Conservation (phyloP, 306 rosid genomes). For the Fragaria ananassa region DNA sequence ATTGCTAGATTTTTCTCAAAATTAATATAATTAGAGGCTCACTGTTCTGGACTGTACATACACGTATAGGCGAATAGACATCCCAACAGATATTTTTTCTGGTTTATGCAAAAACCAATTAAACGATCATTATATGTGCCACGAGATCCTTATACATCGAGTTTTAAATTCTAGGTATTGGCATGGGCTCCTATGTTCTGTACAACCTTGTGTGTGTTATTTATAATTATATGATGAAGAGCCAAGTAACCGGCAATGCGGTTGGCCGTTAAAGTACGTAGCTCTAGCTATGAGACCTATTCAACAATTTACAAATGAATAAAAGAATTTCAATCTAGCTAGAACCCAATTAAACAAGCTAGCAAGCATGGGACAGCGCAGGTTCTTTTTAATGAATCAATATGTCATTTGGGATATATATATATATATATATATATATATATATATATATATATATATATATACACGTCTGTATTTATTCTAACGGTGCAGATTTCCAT, state of each 20-base stretch:
- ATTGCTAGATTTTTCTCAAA: not conserved
- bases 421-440: no score
- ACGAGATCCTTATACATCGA: not conserved
- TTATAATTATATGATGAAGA: not conserved
- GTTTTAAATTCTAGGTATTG: not conserved
- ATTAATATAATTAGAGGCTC: no score
- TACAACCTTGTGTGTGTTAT: not conserved
- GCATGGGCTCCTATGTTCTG: not conserved
- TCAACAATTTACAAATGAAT: not conserved
- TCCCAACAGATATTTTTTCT: not conserved
- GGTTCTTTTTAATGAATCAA: not conserved
- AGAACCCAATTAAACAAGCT: not conserved
- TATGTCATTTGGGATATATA: not conserved
- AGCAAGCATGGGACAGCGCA: not conserved
- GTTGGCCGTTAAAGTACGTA: not conserved
- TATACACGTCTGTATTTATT: no score
- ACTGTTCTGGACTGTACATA: not conserved
- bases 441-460: no score
- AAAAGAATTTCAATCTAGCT: not conserved
- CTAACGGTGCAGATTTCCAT: no score
- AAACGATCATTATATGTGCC: not conserved
- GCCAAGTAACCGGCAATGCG: not conserved
- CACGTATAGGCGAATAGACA: not conserved
- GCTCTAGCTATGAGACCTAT: not conserved
- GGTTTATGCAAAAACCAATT: no score